A percentile compares a stretch with the other conserved stretches of the same genome.
Conservation (phyloP, 1,139 yeast species). For the Kodamaea ohmeri region DNA sequence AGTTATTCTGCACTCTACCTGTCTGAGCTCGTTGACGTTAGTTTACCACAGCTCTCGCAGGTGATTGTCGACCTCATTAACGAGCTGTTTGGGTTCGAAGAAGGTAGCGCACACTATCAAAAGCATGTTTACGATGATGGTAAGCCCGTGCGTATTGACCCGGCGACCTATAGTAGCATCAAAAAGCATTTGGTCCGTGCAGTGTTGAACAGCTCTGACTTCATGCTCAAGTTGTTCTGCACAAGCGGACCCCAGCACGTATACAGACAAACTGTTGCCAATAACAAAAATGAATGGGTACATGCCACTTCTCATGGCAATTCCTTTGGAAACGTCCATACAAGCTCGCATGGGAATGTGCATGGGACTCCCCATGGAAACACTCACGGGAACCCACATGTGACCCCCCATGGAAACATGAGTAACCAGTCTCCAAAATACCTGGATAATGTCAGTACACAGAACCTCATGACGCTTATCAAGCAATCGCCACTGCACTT, state of each 20-base stretch:
- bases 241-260: slow-evolving; percentile 36
- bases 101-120: slow-evolving; percentile 18
- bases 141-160: slow-evolving; percentile 3
- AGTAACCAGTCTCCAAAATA: not conserved
- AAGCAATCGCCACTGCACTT: slow-evolving; percentile 6
- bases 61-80: slow-evolving; percentile 38
- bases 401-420: not conserved
- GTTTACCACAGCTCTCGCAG: slow-evolving; percentile 32
- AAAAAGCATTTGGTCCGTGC: slow-evolving; percentile 33
- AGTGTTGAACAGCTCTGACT: slow-evolving; percentile 33
- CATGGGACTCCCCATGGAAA: no score
- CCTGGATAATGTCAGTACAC: not conserved
- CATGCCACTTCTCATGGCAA: no score
- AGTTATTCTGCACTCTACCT: slow-evolving; percentile 38
- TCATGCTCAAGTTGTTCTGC: slow-evolving; percentile 31
- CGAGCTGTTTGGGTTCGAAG: slow-evolving; percentile 29
- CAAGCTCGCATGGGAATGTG: no score
- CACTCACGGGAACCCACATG: not conserved
- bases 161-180: slow-evolving; percentile 20
- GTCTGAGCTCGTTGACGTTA: slow-evolving; percentile 35
- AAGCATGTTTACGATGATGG: not conserved
- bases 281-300: no score
- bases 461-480: slow-evolving; percentile 2
- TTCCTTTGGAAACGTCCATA: no score
- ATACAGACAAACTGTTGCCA: slow-evolving; percentile 14